Evolutionary conservation across 2,329 filamentous ascomycete genomes (phyloP), one percentile per base, ranked within the genome.

Genomic region (Trichoderma aggressivum): DNA sequence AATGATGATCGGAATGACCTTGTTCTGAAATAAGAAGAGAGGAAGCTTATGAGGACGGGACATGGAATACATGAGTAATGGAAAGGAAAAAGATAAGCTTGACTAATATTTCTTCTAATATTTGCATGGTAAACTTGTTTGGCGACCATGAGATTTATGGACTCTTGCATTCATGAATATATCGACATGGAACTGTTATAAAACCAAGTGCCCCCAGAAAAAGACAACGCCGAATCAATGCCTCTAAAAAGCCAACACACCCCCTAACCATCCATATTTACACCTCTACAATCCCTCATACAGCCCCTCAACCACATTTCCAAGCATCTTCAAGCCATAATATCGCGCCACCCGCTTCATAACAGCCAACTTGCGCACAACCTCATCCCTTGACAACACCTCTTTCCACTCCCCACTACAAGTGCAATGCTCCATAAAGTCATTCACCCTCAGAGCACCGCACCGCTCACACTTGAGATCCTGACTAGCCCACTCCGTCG

Each of bases 371-470:
- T 84, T 87, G 78, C 85, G 88, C 77, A 88, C 81, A 30, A 95
- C 83, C 32, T 92, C 92, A 34, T 87, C 88, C 74, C 87, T 86
- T 75, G 90, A 87, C 72, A 94, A 85, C 24, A 90, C 93, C 74
- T 89, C 89, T 21, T 86, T 87, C 96, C 96, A 99, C 72, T 88
- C 87, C 4, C 96, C 96, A 73, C 93, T 93, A 84, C 96, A 99
- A 12, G 91, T 92, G 81, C 97, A 99, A 81, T 98, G 94, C 80
- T 98, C 95, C 90, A 96, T 94, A 76, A 98, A 97, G 77, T 98
- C 95, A 79, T 97, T 98, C 53, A 93, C 86, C 78, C 94, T 85
- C 50, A 97, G 81, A 75, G 93, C 93, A 36, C 87, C 89, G 79
- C 90, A 92, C 72, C 87, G 86, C 34, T 77, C 79, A 75, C 96